These are phyloP conservation scores for Wallacemonas collosoma DNA, from an alignment of 208 protist species.

Conservation along the genomic window DNA sequence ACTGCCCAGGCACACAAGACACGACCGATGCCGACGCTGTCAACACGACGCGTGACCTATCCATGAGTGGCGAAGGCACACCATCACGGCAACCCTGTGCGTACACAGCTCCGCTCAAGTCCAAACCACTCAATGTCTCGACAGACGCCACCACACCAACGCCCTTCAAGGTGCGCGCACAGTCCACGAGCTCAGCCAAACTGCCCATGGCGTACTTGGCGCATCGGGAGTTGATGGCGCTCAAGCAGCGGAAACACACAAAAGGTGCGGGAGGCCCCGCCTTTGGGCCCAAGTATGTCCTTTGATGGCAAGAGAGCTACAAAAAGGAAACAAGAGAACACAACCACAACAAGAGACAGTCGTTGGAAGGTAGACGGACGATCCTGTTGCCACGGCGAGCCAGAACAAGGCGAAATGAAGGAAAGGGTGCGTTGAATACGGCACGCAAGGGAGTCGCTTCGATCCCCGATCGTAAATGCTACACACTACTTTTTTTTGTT, in stretches of 20 bases:
- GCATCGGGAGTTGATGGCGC: constrained; percentile 82
- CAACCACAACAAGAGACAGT: not conserved
- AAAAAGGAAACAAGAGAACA: not conserved
- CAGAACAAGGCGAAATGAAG: not conserved
- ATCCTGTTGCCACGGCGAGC: no score
- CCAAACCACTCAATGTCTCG: constrained; percentile 2
- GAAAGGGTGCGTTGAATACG: not conserved
- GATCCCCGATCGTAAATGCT: no score
- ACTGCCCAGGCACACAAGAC: not conserved
- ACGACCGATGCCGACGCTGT: not conserved
- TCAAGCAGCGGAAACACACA: constrained; percentile 51
- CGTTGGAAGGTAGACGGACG: no score
- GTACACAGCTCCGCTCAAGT: not conserved
- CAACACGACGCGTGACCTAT: not conserved
- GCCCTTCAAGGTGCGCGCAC: not conserved
- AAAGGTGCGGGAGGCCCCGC: constrained; percentile 11
- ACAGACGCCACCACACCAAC: not conserved
- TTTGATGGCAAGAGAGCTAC: not conserved
- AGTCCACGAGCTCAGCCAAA: constrained; percentile 8
- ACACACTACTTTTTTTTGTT: not conserved
- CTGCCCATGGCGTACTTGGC: constrained; percentile 52
- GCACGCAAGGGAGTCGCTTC: no score
- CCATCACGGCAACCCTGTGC: not conserved
- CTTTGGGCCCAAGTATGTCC: constrained; percentile 58
- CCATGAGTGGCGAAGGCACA: constrained; percentile 4